A percentile compares a stretch with the other conserved stretches of the same genome.
Conservation (phyloP, 2,329 filamentous ascomycete species). For the Diaporthe aspalathi region DNA sequence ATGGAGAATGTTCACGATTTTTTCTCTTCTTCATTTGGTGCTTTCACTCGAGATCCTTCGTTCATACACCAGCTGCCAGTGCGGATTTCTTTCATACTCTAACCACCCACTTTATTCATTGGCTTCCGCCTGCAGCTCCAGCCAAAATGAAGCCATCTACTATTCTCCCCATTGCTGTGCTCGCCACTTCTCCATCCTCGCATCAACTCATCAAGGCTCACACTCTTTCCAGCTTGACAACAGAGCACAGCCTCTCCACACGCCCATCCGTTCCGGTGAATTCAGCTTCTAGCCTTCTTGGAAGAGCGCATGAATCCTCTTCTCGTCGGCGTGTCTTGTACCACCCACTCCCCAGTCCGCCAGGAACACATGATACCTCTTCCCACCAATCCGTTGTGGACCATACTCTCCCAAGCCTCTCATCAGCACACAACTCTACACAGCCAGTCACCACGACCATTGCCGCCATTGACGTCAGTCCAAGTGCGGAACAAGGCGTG, state of each 20-base stretch:
- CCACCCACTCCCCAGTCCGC: background rate
- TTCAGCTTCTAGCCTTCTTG: background rate
- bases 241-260: background rate
- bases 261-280: background rate
- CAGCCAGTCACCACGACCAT: background rate
- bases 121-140: slow-evolving; percentile 8
- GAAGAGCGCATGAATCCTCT: background rate
- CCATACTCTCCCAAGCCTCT: background rate
- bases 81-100: slow-evolving; percentile 4
- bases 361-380: background rate
- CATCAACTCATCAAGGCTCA: too few relatives aligned
- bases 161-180: background rate
- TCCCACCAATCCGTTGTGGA: background rate
- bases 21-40: background rate
- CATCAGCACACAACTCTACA: background rate
- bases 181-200: background rate
- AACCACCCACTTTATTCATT: slow-evolving; percentile 18
- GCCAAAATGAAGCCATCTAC: slow-evolving; percentile 17
- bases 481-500: background rate
- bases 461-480: background rate
- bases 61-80: background rate
- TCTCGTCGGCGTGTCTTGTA: background rate
- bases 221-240: background rate
- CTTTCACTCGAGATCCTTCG: background rate
- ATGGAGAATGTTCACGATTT: background rate